Base-by-base conservation (phyloP, 192 early-diverging fungal species). In the Umbelopsis vinacea region DNA sequence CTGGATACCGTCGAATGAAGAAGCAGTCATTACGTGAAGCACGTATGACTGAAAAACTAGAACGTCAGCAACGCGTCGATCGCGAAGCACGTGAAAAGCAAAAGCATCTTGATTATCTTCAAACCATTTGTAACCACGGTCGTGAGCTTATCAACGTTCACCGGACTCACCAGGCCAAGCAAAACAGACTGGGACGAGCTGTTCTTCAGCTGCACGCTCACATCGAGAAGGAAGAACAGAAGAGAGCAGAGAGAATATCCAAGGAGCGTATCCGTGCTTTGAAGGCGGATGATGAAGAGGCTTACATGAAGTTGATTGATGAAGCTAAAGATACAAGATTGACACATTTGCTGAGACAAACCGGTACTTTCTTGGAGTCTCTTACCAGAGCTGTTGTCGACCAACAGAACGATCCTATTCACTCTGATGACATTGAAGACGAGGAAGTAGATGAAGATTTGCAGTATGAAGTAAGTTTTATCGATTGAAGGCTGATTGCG, bases 251-350 rank as follows among this genome's bases (percentile, higher is more conserved):
- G 78, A 87, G 92, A 52, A 80, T 96, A 17, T 90, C 92, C 6
- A 90, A 94, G 79, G 98, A 99, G 85, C 95, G 98, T 95, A 84
- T 99, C 33, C 89, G 92, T 73, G 98, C 98, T 26, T 88, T 99
- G 73, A 96, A 94, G 85, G 94, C 90, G 55, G 95, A 97, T 85
- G 96, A 99, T 82, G 98, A 99, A 80, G 97, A 96, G 70, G 95
- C 95, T 1, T 99, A 99, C 79, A 83, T 98, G 76, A 93, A 94
- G 76, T 87, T 99, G 52, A 87, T 99, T 67, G 96, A 98, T 79
- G 83, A 95, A 84, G 92, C 92, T 46, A 99, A 99, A 83, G 95
- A 99, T 79, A 98, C 91, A 46, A 94, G 98, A 79, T 93, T 99
- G 70, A 91, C 92, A 38, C 92, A 95, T 69, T 79, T 99, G 82